Evolutionary conservation across 352 stramenopile genomes (phyloP).

Genomic region (Pythium chondricola): DNA sequence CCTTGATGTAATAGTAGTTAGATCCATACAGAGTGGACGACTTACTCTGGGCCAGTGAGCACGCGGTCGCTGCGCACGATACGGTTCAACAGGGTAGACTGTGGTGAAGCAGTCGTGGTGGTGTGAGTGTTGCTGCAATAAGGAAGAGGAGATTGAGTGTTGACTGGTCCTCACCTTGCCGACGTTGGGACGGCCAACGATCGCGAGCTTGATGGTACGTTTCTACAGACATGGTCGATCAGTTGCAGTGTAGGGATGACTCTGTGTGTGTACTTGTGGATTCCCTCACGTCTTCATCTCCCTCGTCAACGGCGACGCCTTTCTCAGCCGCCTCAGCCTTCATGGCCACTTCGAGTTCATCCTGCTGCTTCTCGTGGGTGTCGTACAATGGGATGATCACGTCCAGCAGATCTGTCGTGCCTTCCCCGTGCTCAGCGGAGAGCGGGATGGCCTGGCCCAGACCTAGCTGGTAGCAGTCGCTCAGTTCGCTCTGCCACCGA

Average conservation of each 20-base stretch:
- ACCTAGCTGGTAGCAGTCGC: slow-evolving; percentile 73
- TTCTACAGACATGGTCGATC: slow-evolving; percentile 19
- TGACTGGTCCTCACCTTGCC: slow-evolving; percentile 31
- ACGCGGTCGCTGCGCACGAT: slow-evolving; percentile 78
- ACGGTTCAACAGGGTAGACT: slow-evolving; percentile 76
- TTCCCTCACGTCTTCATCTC: slow-evolving; percentile 48
- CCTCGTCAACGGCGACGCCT: slow-evolving; percentile 21
- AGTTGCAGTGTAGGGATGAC: neutral
- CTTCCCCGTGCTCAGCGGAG: slow-evolving; percentile 75
- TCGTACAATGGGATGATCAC: slow-evolving; percentile 71
- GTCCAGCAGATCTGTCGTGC: slow-evolving; percentile 59
- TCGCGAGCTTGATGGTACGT: slow-evolving; percentile 67
- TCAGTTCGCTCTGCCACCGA: slow-evolving; percentile 60
- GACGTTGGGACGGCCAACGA: slow-evolving; percentile 74
- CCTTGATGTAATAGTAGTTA: neutral
- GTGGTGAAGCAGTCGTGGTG: neutral
- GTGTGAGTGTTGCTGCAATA: neutral
- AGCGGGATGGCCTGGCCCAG: slow-evolving; percentile 62
- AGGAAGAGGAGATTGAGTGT: neutral
- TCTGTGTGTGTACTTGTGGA: neutral
- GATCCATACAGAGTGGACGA: neutral
- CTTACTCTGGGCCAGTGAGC: slow-evolving; percentile 75
- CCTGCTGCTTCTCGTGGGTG: slow-evolving; percentile 46
- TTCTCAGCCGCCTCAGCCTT: slow-evolving; percentile 13
- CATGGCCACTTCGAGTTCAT: slow-evolving; percentile 18